A percentile compares a stretch with the other conserved stretches of the same genome.
Conservation (phyloP, 306 rosid species). For the Vigna angularis region DNA sequence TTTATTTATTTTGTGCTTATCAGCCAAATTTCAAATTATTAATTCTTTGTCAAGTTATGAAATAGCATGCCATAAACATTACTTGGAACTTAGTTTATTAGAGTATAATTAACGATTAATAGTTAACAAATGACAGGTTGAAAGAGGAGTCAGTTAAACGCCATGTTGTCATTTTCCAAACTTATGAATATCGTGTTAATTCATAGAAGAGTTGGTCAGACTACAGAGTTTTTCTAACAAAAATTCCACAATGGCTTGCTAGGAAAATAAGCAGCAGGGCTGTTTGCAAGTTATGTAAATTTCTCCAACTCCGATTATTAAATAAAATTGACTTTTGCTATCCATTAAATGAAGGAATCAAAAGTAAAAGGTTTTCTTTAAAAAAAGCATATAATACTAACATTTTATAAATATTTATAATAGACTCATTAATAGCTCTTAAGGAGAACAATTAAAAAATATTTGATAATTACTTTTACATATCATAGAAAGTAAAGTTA, state of each 20-base stretch:
- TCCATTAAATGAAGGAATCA: not conserved
- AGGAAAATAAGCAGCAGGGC: not conserved
- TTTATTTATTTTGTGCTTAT: not conserved
- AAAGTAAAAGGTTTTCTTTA: not conserved
- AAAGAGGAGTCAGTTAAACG: not conserved
- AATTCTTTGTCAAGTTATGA: not conserved
- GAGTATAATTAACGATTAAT: not conserved
- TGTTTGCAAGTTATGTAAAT: not conserved
- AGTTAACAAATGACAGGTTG: not conserved
- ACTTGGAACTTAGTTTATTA: not conserved
- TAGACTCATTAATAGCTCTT: no score
- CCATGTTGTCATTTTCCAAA: conserved; percentile 22
- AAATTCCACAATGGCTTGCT: not conserved
- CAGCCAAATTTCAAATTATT: conserved; percentile 15
- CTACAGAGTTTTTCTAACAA: not conserved
- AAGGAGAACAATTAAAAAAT: no score
- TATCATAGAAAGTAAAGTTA: no score
- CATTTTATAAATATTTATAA: no score
- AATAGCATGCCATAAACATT: not conserved
- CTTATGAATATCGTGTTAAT: not conserved
- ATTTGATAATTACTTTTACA: no score
- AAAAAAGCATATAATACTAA: not conserved
- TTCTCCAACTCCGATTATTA: not conserved
- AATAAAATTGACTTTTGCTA: not conserved
- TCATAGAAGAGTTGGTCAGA: not conserved